Base-by-base conservation (phyloP, 2,329 filamentous ascomycete species). In the Corinectria fuckeliana region DNA sequence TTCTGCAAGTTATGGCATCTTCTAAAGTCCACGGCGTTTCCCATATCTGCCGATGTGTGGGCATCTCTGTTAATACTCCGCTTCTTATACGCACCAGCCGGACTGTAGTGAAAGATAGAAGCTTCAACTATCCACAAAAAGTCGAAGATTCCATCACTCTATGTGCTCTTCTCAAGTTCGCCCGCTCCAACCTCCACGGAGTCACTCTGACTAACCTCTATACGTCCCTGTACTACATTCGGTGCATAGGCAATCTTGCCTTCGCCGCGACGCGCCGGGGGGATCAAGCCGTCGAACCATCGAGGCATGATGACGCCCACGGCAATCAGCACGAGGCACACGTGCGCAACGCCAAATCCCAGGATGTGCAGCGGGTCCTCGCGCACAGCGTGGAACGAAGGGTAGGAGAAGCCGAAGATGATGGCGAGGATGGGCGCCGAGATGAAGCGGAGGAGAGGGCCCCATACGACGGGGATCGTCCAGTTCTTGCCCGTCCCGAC, bases 401-500 rank as follows among this genome's bases (percentile, higher is more conserved):
- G 80, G 60, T 83, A 85, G 1, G 81, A 77, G 68, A 85, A 84
- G 50, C 77, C 78, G 67, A 80, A 82, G 50, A 85, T 78, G 60
- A 85, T 84, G 53, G 78, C 77, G 1, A 84, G 74, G 16, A 82
- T 77, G 0, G 81, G 82, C 0, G 77, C 81, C 13, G 79, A 78
- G 32, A 84, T 66, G 60, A 83, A 85, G 18, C 82, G 81, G 0
- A 84, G 71, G 0, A 86, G 72, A 1, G 80, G 69, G 0, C 80
- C 79, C 74, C 83, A 82, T 68, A 85, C 82, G 2, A 51, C 58
- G 1, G 84, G 83, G 21, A 87, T 84, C 3, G 71, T 78, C 84
- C 83, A 86, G 71, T 87, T 86, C 34, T 80, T 81, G 50, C 82
- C 82, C 3, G 74, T 75, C 8, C 81, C 83, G 20, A 87, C 79